phyloP scores from a whole-genome alignment of 345 rosid genomes.

The Salix udensis region DNA sequence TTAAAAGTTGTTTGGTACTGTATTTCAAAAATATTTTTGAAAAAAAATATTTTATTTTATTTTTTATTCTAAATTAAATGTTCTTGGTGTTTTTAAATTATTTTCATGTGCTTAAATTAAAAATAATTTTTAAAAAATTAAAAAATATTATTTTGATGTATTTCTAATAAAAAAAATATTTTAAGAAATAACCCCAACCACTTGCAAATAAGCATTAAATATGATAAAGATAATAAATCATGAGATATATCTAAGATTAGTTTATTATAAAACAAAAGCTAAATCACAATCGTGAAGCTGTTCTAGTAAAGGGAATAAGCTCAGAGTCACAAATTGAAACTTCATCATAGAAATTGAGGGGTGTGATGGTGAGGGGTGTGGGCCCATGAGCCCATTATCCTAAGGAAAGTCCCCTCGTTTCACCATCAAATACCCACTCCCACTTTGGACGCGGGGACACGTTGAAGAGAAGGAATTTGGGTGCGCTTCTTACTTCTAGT shows the following conservation, averaged over 20 bases:
- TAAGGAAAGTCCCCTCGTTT: neutral
- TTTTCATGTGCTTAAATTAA: too few species aligned
- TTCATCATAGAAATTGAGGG: neutral
- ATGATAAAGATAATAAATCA: too few species aligned
- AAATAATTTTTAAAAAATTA: too few species aligned
- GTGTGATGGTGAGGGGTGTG: too few species aligned
- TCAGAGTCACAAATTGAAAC: neutral
- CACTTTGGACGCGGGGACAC: neutral
- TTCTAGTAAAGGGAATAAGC: neutral
- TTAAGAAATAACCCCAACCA: too few species aligned
- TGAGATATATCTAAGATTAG: neutral
- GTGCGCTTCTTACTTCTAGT: neutral
- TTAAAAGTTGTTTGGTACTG: accelerated
- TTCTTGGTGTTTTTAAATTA: too few species aligned
- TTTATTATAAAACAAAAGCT: neutral
- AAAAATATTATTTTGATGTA: too few species aligned
- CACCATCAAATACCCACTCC: neutral
- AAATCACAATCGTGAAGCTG: neutral
- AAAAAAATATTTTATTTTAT: too few species aligned
- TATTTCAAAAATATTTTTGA: too few species aligned
- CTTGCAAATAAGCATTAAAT: too few species aligned
- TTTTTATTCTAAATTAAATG: too few species aligned
- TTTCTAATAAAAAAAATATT: too few species aligned
- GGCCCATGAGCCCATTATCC: neutral
- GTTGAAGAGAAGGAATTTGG: neutral